phyloP scores from a whole-genome alignment of 441 rosid genomes.

The Erodium texanum region DNA sequence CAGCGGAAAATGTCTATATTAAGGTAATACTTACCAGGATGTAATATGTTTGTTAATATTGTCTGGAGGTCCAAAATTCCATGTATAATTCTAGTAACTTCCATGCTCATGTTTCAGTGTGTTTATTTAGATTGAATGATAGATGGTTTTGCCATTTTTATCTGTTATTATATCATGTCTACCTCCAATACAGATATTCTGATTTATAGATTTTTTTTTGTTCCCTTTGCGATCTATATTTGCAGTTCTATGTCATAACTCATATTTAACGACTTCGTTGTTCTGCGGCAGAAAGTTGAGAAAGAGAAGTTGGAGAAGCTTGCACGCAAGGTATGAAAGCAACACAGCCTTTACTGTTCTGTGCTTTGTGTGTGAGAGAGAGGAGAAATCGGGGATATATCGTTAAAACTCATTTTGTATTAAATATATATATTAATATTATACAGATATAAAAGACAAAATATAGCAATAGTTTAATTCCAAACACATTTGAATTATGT shows the following conservation, averaged over 20 bases:
- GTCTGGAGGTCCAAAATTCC: background rate
- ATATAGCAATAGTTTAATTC: too few species aligned
- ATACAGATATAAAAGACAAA: too few species aligned
- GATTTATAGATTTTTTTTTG: too few species aligned
- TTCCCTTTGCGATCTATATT: too few species aligned
- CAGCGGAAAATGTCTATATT: slow-evolving; percentile 84
- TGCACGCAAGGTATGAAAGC: slow-evolving; percentile 60
- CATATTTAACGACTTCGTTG: slow-evolving; percentile 6
- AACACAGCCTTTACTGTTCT: background rate
- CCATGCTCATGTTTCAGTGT: background rate
- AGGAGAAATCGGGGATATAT: too few species aligned
- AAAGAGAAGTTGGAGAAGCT: slow-evolving; percentile 79
- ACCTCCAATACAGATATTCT: background rate
- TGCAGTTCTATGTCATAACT: too few species aligned
- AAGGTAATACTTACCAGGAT: slow-evolving; percentile 36
- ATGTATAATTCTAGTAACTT: background rate
- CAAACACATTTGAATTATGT: too few species aligned
- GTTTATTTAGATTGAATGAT: background rate
- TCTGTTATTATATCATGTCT: background rate
- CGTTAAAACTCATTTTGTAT: too few species aligned
- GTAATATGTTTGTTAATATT: background rate
- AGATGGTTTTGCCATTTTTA: background rate
- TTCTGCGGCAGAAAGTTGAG: slow-evolving; percentile 67
- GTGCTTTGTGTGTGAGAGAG: background rate
- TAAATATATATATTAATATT: too few species aligned